Base-by-base conservation (phyloP, 768 basidiomycete genomes). In the Suillus brevipes region DNA sequence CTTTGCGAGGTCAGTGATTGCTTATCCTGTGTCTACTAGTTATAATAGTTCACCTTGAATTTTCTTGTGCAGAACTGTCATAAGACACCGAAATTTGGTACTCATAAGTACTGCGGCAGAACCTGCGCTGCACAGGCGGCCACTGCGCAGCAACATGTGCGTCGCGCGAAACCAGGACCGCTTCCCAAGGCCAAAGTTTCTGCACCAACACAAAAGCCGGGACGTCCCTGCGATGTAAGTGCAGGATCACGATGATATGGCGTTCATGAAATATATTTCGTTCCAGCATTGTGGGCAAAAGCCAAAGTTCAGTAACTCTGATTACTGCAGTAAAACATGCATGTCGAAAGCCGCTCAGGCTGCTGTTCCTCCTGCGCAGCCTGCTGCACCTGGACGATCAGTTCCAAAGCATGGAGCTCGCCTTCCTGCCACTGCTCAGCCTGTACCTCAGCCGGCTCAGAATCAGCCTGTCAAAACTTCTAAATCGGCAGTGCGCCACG, bases 291-390 rank as follows among this genome's bases (percentile, higher is more conserved):
- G 89, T 72, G 83, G 85, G 67, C 83, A 84, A 76, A 87, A 85
- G 67, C 85, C 86, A 13, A 89, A 87, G 74, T 86, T 82, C 77
- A 82, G 78, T 64, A 80, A 79, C 68, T 85, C 84, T 70, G 83
- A 88, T 61, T 89, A 81, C 72, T 89, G 89, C 65, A 84, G 87
- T 53, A 88, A 87, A 81, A 84, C 82, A 47, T 89, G 89, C 71
- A 87, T 87, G 12, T 77, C 82, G 1, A 69, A 78, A n/a, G 86
- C 85, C 6, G 76, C 31, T 31, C 31, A 31, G 31, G 31, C 74
- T 37, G 70, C 76, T 13, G 61, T 47, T 14, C 75, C 65, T 40
- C 52, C 58, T 49, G 73, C 67, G 61, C 72, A 60, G 61, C 53
- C 67, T 14, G 42, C 65, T 50, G 37, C 60, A 2, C 69, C 75